Evolutionary conservation across 2,329 filamentous ascomycete genomes (phyloP).

Genomic region (Aureobasidium sp.): DNA sequence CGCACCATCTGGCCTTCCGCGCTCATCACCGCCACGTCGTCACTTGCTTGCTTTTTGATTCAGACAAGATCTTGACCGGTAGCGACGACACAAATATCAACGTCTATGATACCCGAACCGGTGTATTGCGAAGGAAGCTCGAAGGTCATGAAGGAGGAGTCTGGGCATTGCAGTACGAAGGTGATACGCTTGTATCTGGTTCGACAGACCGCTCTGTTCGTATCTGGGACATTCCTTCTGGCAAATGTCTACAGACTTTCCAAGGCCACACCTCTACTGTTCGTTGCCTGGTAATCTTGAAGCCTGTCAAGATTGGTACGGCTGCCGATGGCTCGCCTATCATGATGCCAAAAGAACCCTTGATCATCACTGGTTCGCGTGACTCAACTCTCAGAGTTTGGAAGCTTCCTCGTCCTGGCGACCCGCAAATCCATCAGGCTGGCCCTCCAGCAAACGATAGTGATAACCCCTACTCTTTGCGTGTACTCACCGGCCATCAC

Average conservation of each 20-base stretch:
- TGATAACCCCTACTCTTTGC: slow-evolving; percentile 92
- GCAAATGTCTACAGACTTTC: slow-evolving; percentile 88
- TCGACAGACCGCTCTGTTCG: slow-evolving; percentile 96
- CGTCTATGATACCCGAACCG: slow-evolving; percentile 95
- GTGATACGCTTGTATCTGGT: slow-evolving; percentile 89
- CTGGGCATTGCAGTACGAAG: slow-evolving; percentile 94
- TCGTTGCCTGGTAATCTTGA: slow-evolving; percentile 86
- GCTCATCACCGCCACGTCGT: slow-evolving; percentile 95
- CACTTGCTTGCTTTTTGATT: slow-evolving; percentile 94
- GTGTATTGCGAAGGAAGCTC: slow-evolving; percentile 72
- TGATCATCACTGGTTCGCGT: slow-evolving; percentile 95
- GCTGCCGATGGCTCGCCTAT: slow-evolving; percentile 64
- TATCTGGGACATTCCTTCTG: slow-evolving; percentile 97
- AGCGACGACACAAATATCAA: slow-evolving; percentile 98
- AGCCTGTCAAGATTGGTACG: slow-evolving; percentile 72
- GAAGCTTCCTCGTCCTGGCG: slow-evolving; percentile 78
- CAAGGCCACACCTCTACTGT: slow-evolving; percentile 97
- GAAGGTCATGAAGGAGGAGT: slow-evolving; percentile 95
- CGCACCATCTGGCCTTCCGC: slow-evolving; percentile 89
- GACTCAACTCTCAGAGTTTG: slow-evolving; percentile 92
- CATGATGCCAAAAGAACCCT: slow-evolving; percentile 86
- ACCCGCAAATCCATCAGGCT: slow-evolving; percentile 70
- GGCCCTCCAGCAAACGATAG: slow-evolving; percentile 64
- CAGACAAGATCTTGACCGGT: slow-evolving; percentile 94
- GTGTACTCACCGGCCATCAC: slow-evolving; percentile 75